Evolutionary conservation across 23 red algal genomes (phyloP), one percentile per base, ranked within the genome.

Genomic region (Agarophyton chilense): DNA sequence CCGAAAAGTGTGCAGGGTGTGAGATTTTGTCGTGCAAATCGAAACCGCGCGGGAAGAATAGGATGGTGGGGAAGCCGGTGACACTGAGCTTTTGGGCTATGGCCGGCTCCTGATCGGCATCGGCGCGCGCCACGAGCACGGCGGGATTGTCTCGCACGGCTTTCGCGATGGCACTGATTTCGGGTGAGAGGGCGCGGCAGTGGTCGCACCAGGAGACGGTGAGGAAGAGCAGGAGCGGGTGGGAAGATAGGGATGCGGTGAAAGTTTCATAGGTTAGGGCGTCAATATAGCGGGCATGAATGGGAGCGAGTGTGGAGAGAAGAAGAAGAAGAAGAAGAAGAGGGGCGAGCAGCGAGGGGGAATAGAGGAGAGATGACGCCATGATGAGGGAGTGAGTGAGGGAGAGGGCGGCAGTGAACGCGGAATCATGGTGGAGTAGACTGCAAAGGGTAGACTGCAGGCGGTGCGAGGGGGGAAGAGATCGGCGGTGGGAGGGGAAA

Each of bases 191-290:
- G 12, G 64, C 64, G 43, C 60, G 60, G 64, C 82, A 71, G 19
- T 86, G 82, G 34, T 86, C 82, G 43, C 82, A 86, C 82, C 82
- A 86, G 2, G 42, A 51, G 21, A 86, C 82, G 26, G 82, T 86
- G n/a, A 86, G 29, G 31, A 86, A 71, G 4, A 86, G 65, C 61
- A 86, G 40, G 8, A 67, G 44, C 36, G 82, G 64, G 29, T 64
- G 18, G 53, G 60, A 53, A 3, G 40, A 39, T 40, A 86, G 31
- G 11, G 62, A 12, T 17, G 61, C 44, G 25, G 36, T 41, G 82
- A 86, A 53, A 22, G 34, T 41, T 18, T 66, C 60, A 31, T 86
- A 86, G 26, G 60, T 51, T 10, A 67, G 40, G n/a, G 42, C 12
- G 24, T 86, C 82, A 2, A 64, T 10, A 33, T 64, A 83, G 12